Base-by-base conservation (phyloP, 148 eudicot species). In the Nyssa sinensis region DNA sequence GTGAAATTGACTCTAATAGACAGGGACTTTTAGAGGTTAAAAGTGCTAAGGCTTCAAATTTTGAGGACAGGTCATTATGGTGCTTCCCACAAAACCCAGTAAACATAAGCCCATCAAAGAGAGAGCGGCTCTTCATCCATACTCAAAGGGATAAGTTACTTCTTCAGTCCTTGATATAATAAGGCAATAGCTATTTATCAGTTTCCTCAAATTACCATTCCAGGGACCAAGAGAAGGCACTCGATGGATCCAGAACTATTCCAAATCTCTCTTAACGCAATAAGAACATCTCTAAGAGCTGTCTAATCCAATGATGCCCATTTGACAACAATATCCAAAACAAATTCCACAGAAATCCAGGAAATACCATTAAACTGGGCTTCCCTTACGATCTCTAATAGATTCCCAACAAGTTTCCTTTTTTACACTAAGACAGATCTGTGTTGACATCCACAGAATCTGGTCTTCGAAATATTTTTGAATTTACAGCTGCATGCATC, bases 251-350 rank as follows among this genome's bases (percentile, higher is more conserved):
- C 12, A n/a, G 34, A 28, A 71, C 7, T 31, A 47, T 29, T 39
- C 55, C 28, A 21, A 33, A 30, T 28, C 60, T 19, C 31, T 19
- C 24, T 41, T 17, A 27, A 25, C 25, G 57, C 21, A 41, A 39
- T 27, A n/a, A 25, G 33, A 69, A 49, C 61, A 69, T 49, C 60
- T 29, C 25, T 30, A 49, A 17, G 60, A 19, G 72, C 37, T 47
- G 37, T 69, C 72, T 28, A 69, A 19, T 21, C 58, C 59, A 69
- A 30, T 30, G 60, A 11, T 49, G 19, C 72, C 60, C 37, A 44
- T 12, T 44, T 44, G 2, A 44, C 16, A 44, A 39, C 17, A 44
- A 1, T 44, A 44, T 44, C 12, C 51, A 44, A 1, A 44, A 39
- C n/a, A 39, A 44, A 14, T 44, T 44, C 51, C 51, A 44, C 51